phyloP scores from a whole-genome alignment of 768 basidiomycete genomes.

The Hygrocybe coccinea region DNA sequence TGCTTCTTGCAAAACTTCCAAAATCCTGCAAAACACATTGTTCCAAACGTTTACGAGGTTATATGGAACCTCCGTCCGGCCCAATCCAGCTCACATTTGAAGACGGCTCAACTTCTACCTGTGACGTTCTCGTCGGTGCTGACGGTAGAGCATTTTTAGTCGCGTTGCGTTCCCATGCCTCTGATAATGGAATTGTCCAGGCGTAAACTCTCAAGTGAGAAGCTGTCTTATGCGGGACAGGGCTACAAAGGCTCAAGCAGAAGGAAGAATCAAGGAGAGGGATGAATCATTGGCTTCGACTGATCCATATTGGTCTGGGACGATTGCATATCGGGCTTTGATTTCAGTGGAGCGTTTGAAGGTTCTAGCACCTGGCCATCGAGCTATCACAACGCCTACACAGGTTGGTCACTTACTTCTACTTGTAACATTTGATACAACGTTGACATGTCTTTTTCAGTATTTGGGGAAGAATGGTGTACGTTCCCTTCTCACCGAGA shows the following conservation, averaged over 20 bases:
- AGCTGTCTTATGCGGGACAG: background rate
- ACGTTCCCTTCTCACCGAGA: background rate
- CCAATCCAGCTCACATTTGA: constrained; percentile 51
- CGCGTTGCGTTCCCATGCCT: background rate
- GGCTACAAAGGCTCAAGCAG: background rate
- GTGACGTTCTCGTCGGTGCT: constrained; percentile 67
- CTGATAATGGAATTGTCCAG: background rate
- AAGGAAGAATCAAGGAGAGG: background rate
- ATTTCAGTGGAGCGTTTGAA: constrained; percentile 48
- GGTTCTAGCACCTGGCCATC: constrained; percentile 43
- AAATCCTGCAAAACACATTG: constrained; percentile 43
- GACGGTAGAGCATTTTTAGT: constrained; percentile 37
- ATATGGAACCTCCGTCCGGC: constrained; percentile 40
- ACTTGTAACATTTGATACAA: background rate
- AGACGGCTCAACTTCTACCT: constrained; percentile 55
- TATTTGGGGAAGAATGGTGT: constrained; percentile 53
- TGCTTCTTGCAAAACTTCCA: constrained; percentile 48
- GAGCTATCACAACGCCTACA: constrained; percentile 41
- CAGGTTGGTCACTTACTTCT: constrained; percentile 35
- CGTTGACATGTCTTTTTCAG: constrained; percentile 28
- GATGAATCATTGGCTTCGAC: constrained; percentile 37
- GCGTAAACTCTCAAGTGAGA: constrained; percentile 6
- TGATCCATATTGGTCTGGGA: constrained; percentile 57
- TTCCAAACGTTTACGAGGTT: constrained; percentile 57
- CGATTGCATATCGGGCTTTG: constrained; percentile 52